Evolutionary conservation across 768 basidiomycete species (phyloP).

Genomic region (Lactifluus subvellereus): DNA sequence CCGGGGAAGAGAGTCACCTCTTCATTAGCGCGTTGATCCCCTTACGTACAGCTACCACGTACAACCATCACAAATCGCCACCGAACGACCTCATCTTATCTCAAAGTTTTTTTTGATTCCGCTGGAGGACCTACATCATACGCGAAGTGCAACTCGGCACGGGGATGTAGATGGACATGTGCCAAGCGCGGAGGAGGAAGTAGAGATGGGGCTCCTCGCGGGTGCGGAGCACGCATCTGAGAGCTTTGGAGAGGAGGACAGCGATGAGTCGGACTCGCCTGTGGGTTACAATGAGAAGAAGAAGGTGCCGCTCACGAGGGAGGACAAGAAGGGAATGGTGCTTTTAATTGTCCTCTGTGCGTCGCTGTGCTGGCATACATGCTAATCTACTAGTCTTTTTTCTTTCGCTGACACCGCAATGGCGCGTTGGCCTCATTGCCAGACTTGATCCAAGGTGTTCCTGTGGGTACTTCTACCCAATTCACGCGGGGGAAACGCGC

Average conservation of each 20-base stretch:
- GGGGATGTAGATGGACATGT: background rate
- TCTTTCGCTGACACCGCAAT: background rate
- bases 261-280: background rate
- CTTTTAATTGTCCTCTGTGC: slow-evolving; percentile 44
- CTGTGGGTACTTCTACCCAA: slow-evolving; percentile 46
- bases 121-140: slow-evolving; percentile 17
- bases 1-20: background rate
- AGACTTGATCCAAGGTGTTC: slow-evolving; percentile 73
- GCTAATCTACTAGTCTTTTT: background rate
- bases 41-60: background rate
- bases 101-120: background rate
- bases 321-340: slow-evolving; percentile 43
- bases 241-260: slow-evolving; percentile 18
- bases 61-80: background rate
- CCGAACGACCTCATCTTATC: background rate
- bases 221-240: slow-evolving; percentile 18
- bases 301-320: slow-evolving; percentile 21
- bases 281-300: background rate
- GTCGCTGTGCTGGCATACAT: slow-evolving; percentile 21
- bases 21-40: background rate
- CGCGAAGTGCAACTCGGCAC: slow-evolving; percentile 1
- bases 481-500: too few relatives aligned
- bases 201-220: slow-evolving; percentile 26
- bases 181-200: slow-evolving; percentile 22
- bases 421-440: background rate